Conservation (phyloP, 306 rosid genomes). For the Ceratonia siliqua region DNA sequence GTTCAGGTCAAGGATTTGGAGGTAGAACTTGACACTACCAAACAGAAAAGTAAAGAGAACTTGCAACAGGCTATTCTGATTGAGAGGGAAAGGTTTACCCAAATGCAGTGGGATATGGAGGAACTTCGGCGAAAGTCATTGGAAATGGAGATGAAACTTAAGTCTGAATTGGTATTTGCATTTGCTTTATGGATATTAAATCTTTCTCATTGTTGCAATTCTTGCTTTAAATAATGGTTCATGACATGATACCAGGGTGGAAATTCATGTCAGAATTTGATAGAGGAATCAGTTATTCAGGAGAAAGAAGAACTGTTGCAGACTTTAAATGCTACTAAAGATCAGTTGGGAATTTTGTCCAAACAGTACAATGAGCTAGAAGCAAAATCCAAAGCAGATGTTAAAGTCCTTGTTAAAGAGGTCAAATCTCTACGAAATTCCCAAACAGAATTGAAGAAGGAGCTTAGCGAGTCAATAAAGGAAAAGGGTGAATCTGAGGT, state of each 20-base stretch:
- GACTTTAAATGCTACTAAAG: conserved; percentile 64
- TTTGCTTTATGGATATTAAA: conserved; percentile 28
- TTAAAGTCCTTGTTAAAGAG: conserved; percentile 89
- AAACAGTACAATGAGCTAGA: conserved; percentile 82
- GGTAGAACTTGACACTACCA: conserved; percentile 82
- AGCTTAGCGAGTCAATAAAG: conserved; percentile 56
- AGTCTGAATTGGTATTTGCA: conserved; percentile 67
- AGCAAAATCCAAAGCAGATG: conserved; percentile 87
- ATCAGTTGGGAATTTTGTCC: conserved; percentile 63
- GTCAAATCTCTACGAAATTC: conserved; percentile 90
- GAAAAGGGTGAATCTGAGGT: conserved; percentile 63
- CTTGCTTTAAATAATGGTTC: conserved; percentile 23
- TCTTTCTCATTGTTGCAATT: conserved; percentile 23
- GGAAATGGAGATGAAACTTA: conserved; percentile 88
- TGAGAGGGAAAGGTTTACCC: conserved; percentile 92
- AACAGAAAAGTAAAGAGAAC: conserved; percentile 84
- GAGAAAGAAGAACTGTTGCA: conserved; percentile 53
- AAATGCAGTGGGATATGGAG: conserved; percentile 99
- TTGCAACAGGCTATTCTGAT: conserved; percentile 90
- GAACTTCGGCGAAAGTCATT: conserved; percentile 89
- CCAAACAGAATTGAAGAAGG: conserved; percentile 63
- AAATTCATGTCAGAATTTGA: conserved; percentile 40
- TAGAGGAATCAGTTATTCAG: conserved; percentile 42
- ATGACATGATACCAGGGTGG: conserved; percentile 56
- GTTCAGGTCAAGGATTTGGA: conserved; percentile 97